These are phyloP conservation scores for Besnoitia besnoiti DNA, from an alignment of 169 alveolate species.

Conservation along the genomic window DNA sequence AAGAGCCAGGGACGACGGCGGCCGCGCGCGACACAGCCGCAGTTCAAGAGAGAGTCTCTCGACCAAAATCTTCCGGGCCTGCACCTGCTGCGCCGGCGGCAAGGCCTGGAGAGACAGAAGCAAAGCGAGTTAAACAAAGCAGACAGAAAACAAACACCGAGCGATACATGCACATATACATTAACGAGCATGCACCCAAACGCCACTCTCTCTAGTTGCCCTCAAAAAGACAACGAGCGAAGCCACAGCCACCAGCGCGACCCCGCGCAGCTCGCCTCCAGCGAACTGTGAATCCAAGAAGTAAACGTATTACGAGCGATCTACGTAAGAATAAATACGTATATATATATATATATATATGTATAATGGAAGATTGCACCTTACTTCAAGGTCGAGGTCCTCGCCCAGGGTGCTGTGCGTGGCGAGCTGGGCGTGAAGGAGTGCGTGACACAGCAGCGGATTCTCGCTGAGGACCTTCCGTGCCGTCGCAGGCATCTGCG, in stretches of 20 bases:
- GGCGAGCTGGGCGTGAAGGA: conserved; percentile 1
- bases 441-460: not conserved
- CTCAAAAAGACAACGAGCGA: too few relatives aligned
- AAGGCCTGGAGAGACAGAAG: not conserved
- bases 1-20: not conserved
- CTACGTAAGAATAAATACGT: not conserved
- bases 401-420: not conserved
- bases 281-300: too few relatives aligned
- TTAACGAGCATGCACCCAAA: not conserved
- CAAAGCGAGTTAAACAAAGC: not conserved
- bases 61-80: not conserved
- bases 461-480: not conserved
- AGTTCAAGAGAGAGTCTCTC: not conserved
- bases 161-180: not conserved
- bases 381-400: not conserved
- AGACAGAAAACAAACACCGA: not conserved
- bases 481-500: conserved; percentile 14
- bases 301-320: too few relatives aligned
- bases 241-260: too few relatives aligned
- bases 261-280: too few relatives aligned
- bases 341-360: not conserved
- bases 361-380: not conserved
- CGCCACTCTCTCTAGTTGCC: too few relatives aligned
- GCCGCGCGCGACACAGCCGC: not conserved
- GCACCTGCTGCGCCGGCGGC: conserved; percentile 2